Percentiles rank a stretch among this genome's conserved stretches.
These are phyloP conservation scores for Wickerhamiella siamensis DNA, from an alignment of 805 yeast genomes.

Conservation along the genomic window DNA sequence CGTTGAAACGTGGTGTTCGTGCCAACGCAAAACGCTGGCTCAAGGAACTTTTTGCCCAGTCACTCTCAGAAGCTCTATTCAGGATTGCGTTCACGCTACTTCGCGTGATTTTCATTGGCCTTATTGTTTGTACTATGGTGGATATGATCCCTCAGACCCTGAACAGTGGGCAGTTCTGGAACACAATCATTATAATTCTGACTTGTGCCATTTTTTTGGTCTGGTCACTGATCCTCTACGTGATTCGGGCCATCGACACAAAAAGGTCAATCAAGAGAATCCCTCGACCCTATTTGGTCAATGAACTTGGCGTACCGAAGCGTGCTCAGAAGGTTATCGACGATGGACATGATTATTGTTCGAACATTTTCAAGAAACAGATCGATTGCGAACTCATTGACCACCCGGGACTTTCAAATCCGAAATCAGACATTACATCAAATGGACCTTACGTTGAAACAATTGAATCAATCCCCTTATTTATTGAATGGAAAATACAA, in stretches of 20 bases:
- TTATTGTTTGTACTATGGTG: constrained; percentile 59
- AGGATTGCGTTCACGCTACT: constrained; percentile 21
- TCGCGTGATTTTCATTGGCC: constrained; percentile 31
- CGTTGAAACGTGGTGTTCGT: not conserved
- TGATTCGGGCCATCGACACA: constrained; percentile 44
- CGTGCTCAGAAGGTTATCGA: constrained; percentile 30
- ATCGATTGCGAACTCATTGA: constrained; percentile 7
- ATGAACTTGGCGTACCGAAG: constrained; percentile 44
- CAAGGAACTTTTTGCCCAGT: not conserved
- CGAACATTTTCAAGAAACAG: constrained; percentile 10
- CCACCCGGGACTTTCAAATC: constrained; percentile 18
- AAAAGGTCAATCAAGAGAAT: constrained; percentile 54
- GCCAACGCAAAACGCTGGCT: not conserved
- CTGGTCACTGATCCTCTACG: constrained; percentile 35
- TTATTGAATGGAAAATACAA: constrained; percentile 16
- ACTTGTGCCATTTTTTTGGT: constrained; percentile 51
- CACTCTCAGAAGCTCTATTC: constrained; percentile 14
- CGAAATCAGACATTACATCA: constrained; percentile 5
- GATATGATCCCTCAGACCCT: constrained; percentile 59
- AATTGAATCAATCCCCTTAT: constrained; percentile 16
- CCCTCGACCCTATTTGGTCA: constrained; percentile 65
- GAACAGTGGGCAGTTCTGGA: constrained; percentile 52
- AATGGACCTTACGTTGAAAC: constrained; percentile 20
- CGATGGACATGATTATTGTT: constrained; percentile 23
- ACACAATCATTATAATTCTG: constrained; percentile 65